phyloP scores from a whole-genome alignment of 768 basidiomycete species.

The Auricularia cornea region DNA sequence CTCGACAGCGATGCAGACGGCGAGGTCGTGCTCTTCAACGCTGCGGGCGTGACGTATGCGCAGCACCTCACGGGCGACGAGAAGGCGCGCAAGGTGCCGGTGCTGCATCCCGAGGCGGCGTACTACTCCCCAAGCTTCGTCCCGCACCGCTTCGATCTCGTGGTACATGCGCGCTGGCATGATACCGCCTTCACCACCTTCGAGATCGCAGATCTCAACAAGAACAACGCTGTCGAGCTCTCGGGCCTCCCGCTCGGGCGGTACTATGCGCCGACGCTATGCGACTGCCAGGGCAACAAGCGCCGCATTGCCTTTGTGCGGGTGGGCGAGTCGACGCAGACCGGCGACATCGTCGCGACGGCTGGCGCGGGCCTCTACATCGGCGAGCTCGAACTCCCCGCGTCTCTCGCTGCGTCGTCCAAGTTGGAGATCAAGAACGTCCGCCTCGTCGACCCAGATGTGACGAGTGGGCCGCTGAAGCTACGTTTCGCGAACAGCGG shows the following conservation, averaged over 20 bases:
- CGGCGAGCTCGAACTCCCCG: conserved; percentile 21
- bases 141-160: conserved; percentile 31
- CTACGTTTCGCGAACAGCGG: conserved; percentile 49
- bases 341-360: conserved; percentile 59
- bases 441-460: conserved; percentile 43
- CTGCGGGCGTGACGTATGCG: conserved; percentile 51
- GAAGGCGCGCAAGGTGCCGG: conserved; percentile 27
- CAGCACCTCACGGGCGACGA: conserved; percentile 28
- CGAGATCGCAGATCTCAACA: conserved; percentile 49
- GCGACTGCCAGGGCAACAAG: conserved; percentile 15
- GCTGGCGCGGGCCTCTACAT: conserved; percentile 56
- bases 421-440: conserved; percentile 39
- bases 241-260: conserved; percentile 54
- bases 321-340: conserved; percentile 48
- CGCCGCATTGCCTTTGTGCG: conserved; percentile 58
- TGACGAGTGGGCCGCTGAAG: conserved; percentile 37
- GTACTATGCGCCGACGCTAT: conserved; percentile 53
- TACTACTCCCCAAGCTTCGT: conserved; percentile 68
- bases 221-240: conserved; percentile 39
- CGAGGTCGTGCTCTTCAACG: conserved; percentile 51
- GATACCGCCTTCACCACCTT: conserved; percentile 52
- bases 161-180: conserved; percentile 65
- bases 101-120: conserved; percentile 36
- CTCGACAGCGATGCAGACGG: conserved; percentile 50
- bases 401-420: conserved; percentile 18